Evolutionary conservation across 208 protist species (phyloP).

Genomic region (Trypanosoma mega): DNA sequence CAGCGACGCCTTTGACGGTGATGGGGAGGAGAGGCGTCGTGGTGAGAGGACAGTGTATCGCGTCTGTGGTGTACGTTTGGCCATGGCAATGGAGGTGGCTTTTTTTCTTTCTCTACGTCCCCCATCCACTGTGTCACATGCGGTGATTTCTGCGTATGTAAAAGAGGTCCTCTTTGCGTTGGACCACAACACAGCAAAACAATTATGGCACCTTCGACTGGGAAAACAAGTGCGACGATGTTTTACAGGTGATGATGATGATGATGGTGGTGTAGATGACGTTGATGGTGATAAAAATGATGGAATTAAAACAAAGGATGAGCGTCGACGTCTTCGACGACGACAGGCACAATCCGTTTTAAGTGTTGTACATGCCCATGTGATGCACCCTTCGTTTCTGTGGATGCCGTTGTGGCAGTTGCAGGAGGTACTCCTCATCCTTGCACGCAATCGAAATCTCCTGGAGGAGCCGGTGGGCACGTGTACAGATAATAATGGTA

Average conservation of each 20-base stretch:
- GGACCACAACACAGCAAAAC: slow-evolving; percentile 71
- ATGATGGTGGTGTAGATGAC: slow-evolving; percentile 22
- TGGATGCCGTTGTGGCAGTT: slow-evolving; percentile 82
- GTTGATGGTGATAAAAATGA: too few species aligned
- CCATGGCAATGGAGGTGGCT: slow-evolving; percentile 52
- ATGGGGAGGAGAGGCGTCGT: slow-evolving; percentile 2
- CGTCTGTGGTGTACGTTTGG: slow-evolving; percentile 52
- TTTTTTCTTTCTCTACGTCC: slow-evolving; percentile 59
- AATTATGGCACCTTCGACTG: slow-evolving; percentile 58
- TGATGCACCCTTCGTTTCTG: slow-evolving; percentile 58
- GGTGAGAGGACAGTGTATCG: slow-evolving; percentile 11
- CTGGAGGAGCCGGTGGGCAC: slow-evolving; percentile 15
- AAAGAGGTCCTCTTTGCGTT: slow-evolving; percentile 54
- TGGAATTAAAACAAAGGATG: too few species aligned
- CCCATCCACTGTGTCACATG: neutral
- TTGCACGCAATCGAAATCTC: slow-evolving; percentile 38
- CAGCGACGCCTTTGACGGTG: slow-evolving; percentile 15
- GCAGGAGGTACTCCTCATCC: slow-evolving; percentile 68
- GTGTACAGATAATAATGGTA: neutral
- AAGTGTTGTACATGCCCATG: slow-evolving; percentile 54
- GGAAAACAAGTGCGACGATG: slow-evolving; percentile 32
- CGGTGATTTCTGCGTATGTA: slow-evolving; percentile 46
- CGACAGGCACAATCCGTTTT: slow-evolving; percentile 62
- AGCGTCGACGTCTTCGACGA: slow-evolving; percentile 29
- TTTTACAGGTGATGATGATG: slow-evolving; percentile 46